These are phyloP conservation scores for Salix viminalis DNA, from an alignment of 345 rosid genomes.

Conservation along the genomic window DNA sequence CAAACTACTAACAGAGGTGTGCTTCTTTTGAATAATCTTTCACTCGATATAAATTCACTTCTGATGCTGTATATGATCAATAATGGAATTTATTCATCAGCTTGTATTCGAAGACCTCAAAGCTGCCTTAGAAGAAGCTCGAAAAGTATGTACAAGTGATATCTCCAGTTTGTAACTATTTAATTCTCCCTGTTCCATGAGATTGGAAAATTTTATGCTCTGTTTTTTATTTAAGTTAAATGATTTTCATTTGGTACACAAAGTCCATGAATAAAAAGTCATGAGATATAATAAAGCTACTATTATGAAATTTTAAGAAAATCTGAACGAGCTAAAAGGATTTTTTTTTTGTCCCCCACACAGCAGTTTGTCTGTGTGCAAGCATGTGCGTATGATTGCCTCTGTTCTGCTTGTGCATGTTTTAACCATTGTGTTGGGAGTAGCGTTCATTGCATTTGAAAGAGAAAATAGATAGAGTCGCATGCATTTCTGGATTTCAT, in stretches of 20 bases:
- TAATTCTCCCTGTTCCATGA: neutral
- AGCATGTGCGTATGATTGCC: neutral
- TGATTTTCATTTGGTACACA: neutral
- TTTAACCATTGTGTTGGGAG: neutral
- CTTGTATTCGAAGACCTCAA: conserved; percentile 83
- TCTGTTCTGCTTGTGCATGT: neutral
- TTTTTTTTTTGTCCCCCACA: neutral
- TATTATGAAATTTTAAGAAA: neutral
- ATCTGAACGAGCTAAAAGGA: neutral
- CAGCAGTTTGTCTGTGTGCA: neutral
- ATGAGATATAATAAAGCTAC: neutral
- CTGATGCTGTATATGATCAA: conserved; percentile 18
- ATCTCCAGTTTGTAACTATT: neutral
- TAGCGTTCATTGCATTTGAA: neutral
- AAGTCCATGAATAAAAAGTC: neutral
- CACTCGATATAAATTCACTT: conserved; percentile 6
- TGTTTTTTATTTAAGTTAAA: neutral
- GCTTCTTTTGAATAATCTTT: conserved; percentile 3
- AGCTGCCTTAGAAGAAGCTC: conserved; percentile 98
- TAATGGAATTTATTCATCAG: conserved; percentile 44
- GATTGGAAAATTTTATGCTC: conserved; percentile 1
- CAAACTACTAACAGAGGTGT: conserved; percentile 72
- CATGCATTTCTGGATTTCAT: neutral
- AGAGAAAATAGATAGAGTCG: neutral
- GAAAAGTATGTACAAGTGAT: conserved; percentile 46